Base-by-base conservation (phyloP, 805 yeast species). In the Wickerhamomyces sydowiorum region DNA sequence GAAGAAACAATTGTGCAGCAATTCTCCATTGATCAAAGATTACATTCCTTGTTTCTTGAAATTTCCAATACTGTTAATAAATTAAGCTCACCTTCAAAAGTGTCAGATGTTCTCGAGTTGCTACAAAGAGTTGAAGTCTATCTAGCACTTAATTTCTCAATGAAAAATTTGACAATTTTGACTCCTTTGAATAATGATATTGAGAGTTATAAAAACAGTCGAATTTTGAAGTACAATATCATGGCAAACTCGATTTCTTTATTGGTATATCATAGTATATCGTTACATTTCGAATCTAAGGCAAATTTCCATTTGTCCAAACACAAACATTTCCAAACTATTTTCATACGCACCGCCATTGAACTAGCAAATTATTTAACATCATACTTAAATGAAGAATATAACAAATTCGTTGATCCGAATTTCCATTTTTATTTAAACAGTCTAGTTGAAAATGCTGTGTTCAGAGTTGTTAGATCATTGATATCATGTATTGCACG, bases 21-120 rank as follows among this genome's bases (percentile, higher is more conserved):
- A 24, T 38, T 40, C 21, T 21, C 28, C 21, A 41, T 44, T 10
- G 50, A 58, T 0, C 57, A 53, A 28, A 43, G 43, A 25, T 35
- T 56, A 13, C 28, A 52, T 36, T 35, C 28, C 8, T 31, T 47
- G 14, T 53, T 51, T 32, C 36, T 41, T 15, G 48, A 45, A 12
- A 22, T 56, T 15, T 15, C 53, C 1, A 47, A 48, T 13, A 23
- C 50, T 44, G 50, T 54, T n/a, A 54, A 51, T 30, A 55, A 48
- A 29, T 23, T 53, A 12, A 45, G 40, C 1, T 13, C 30, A 5
- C 25, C 51, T 1, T 52, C 57, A 5, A 49, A 36, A 25, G 47
- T 55, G 3, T 38, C 38, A 28, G 51, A 52, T 6, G 29, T 56
- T 14, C 18, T 48, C 6, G 45, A 43, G 8, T 13, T 49, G 1